These are phyloP conservation scores for Knoxdaviesia proteae DNA, from an alignment of 2,329 filamentous ascomycete species.

Conservation along the genomic window DNA sequence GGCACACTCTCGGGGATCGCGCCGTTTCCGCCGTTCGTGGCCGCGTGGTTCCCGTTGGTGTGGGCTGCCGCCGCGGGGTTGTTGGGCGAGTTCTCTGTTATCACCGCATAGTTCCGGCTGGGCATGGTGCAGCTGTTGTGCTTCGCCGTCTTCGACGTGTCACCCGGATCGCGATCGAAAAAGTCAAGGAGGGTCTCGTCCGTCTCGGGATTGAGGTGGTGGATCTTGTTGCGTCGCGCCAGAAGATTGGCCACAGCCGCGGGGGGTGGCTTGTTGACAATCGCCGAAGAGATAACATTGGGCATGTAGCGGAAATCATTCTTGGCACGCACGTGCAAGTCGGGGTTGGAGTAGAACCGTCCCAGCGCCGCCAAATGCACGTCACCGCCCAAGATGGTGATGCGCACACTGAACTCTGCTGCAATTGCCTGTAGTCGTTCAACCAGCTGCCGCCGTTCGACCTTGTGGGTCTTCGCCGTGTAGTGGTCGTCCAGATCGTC, in stretches of 20 bases:
- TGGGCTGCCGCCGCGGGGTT: slow-evolving; percentile 5
- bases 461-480: slow-evolving; percentile 78
- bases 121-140: slow-evolving; percentile 79
- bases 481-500: slow-evolving; percentile 95
- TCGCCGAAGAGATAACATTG: slow-evolving; percentile 84
- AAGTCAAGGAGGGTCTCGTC: slow-evolving; percentile 89
- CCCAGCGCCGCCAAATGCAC: slow-evolving; percentile 84
- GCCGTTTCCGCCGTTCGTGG: slow-evolving; percentile 8
- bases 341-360: slow-evolving; percentile 83
- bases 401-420: slow-evolving; percentile 66
- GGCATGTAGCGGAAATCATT: slow-evolving; percentile 86
- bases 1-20: background rate
- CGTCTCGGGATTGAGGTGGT: slow-evolving; percentile 49
- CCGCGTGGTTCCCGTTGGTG: slow-evolving; percentile 8
- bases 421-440: slow-evolving; percentile 67
- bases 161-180: slow-evolving; percentile 76
- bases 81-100: slow-evolving; percentile 66
- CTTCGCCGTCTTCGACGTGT: slow-evolving; percentile 46
- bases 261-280: slow-evolving; percentile 86
- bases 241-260: slow-evolving; percentile 75
- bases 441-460: slow-evolving; percentile 60
- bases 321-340: slow-evolving; percentile 54
- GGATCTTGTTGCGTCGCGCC: slow-evolving; percentile 70
- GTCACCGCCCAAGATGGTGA: slow-evolving; percentile 85
- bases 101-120: slow-evolving; percentile 78